Conservation (phyloP, 495 filamentous ascomycete species). For the Xylaria acuta region DNA sequence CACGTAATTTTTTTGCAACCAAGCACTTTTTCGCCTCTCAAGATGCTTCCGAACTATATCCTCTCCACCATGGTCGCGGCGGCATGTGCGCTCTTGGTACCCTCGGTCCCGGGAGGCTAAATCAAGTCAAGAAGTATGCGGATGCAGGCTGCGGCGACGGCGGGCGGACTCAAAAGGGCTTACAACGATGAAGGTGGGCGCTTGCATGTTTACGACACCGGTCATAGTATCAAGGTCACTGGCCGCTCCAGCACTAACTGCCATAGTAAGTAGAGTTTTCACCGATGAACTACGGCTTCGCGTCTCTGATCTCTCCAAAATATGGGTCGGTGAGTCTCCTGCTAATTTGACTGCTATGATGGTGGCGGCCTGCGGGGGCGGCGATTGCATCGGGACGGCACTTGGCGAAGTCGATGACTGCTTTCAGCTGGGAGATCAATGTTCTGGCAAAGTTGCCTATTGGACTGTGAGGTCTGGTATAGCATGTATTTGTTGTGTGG, state of each 20-base stretch:
- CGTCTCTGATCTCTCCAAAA: not conserved
- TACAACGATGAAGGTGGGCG: no score
- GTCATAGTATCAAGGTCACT: not conserved
- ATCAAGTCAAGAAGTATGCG: no score
- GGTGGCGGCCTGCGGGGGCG: not conserved
- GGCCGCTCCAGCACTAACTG: not conserved
- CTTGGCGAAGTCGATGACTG: not conserved
- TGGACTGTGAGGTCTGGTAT: not conserved
- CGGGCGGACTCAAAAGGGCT: no score
- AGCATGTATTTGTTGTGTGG: not conserved
- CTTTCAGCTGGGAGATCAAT: not conserved
- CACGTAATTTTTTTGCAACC: no score
- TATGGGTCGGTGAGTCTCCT: not conserved
- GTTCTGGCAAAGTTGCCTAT: not conserved
- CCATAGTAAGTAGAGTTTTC: not conserved
- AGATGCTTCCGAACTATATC: no score
- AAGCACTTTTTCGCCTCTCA: no score
- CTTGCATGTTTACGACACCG: not conserved
- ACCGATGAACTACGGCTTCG: not conserved
- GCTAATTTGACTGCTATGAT: not conserved
- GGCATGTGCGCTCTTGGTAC: no score
- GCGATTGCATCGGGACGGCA: not conserved
- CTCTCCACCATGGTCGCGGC: no score
- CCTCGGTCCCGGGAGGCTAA: no score
- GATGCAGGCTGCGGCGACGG: no score